Evolutionary conservation across 345 rosid species (phyloP).

Genomic region (Schrenkiella parvula): DNA sequence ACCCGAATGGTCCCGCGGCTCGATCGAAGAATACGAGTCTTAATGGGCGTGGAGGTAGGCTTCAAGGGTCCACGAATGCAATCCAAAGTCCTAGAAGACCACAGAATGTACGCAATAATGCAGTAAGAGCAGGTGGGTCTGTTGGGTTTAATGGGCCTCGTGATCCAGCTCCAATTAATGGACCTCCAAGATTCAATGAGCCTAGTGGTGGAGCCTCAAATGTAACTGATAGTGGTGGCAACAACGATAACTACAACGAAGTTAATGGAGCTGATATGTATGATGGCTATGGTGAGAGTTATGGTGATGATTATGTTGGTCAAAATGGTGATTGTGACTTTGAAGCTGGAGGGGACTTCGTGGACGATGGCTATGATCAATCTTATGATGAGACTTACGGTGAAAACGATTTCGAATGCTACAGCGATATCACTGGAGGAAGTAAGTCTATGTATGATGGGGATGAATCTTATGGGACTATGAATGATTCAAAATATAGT

Average conservation of each 20-base stretch:
- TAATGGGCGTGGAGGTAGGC: background rate
- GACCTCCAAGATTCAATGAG: slow-evolving; percentile 13
- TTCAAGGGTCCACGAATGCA: slow-evolving; percentile 5
- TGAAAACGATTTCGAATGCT: slow-evolving; percentile 16
- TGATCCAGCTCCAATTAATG: background rate
- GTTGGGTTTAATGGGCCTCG: slow-evolving; percentile 6
- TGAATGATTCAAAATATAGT: slow-evolving; percentile 2
- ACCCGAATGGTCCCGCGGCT: background rate
- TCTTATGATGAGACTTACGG: slow-evolving; percentile 16
- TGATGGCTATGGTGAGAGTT: slow-evolving; percentile 7
- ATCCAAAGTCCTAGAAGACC: background rate
- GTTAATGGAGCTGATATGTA: background rate
- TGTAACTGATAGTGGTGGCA: slow-evolving; percentile 9
- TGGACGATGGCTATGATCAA: background rate
- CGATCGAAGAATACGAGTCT: background rate
- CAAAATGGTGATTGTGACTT: slow-evolving; percentile 1
- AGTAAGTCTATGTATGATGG: slow-evolving; percentile 26
- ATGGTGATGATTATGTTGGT: slow-evolving; percentile 7
- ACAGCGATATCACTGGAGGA: slow-evolving; percentile 6
- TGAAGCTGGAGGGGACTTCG: background rate
- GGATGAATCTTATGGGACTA: background rate
- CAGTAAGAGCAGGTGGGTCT: background rate
- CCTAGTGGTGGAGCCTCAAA: slow-evolving; percentile 14
- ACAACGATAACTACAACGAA: slow-evolving; percentile 19
- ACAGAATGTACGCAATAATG: slow-evolving; percentile 6